Conservation (phyloP, 768 basidiomycete species). For the Filobasidium wieringae region DNA sequence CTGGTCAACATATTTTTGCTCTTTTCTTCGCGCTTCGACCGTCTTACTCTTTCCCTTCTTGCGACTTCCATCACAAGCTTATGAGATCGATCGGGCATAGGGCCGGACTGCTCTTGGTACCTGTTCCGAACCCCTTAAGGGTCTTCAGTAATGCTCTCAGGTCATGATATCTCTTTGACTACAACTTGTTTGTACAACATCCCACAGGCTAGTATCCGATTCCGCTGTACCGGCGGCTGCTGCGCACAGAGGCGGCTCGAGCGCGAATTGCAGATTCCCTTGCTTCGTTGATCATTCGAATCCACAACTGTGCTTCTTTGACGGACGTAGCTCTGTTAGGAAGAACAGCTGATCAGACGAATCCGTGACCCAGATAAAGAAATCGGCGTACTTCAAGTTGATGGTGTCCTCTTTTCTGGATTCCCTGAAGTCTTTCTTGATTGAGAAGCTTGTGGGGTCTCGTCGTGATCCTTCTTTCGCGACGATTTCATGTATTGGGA, state of each 20-base stretch:
- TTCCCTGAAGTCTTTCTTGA: constrained; percentile 52
- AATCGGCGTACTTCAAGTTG: constrained; percentile 27
- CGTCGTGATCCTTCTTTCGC: constrained; percentile 17
- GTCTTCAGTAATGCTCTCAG: too few relatives aligned
- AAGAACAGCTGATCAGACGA: not conserved
- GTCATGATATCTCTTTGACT: too few relatives aligned
- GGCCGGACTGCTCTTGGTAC: too few relatives aligned
- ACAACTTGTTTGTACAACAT: too few relatives aligned
- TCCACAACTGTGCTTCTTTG: constrained; percentile 15
- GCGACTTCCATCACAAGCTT: too few relatives aligned
- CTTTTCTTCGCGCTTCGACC: too few relatives aligned
- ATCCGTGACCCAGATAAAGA: too few relatives aligned
- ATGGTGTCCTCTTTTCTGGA: constrained; percentile 59
- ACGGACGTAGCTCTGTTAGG: constrained; percentile 9
- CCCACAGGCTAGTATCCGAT: constrained; percentile 16
- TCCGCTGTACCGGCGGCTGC: not conserved
- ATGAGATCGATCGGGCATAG: too few relatives aligned
- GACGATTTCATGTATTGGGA: constrained; percentile 38
- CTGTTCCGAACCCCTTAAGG: too few relatives aligned
- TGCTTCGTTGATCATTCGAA: constrained; percentile 7
- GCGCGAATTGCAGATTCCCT: constrained; percentile 1
- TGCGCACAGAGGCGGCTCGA: not conserved
- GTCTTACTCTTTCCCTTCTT: too few relatives aligned
- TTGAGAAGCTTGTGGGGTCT: constrained; percentile 44
- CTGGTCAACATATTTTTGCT: too few relatives aligned